phyloP scores from a whole-genome alignment of 2,329 filamentous ascomycete species.

The Amphichorda felina region DNA sequence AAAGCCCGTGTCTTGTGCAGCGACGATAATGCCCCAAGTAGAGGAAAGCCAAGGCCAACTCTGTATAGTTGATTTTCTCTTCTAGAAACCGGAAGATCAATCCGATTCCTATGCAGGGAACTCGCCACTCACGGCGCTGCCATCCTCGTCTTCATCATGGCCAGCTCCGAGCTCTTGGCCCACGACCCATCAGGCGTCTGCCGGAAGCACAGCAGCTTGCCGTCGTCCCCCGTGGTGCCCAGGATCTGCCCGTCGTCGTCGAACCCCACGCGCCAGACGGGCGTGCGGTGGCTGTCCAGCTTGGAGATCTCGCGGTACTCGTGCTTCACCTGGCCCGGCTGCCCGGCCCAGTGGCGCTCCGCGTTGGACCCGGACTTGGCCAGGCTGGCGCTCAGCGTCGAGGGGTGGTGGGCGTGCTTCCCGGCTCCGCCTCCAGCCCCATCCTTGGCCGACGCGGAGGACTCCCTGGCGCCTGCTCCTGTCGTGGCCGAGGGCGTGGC shows the following conservation, averaged over 20 bases:
- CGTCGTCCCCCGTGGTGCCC: constrained; percentile 67
- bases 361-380: constrained; percentile 33
- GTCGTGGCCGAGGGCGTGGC: too few species aligned
- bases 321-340: constrained; percentile 56
- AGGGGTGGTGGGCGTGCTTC: constrained; percentile 24
- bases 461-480: constrained; percentile 7
- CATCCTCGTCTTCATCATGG: constrained; percentile 45
- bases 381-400: constrained; percentile 39
- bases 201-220: constrained; percentile 49
- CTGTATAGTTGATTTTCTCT: too few species aligned
- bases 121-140: constrained; percentile 22
- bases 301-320: constrained; percentile 50
- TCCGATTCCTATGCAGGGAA: too few species aligned
- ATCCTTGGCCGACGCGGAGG: constrained; percentile 12
- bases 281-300: constrained; percentile 55
- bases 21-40: too few species aligned
- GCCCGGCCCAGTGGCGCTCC: constrained; percentile 40
- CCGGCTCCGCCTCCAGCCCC: constrained; percentile 5
- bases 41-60: background rate
- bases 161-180: constrained; percentile 48
- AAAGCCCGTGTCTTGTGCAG: too few species aligned
- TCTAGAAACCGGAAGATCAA: too few species aligned
- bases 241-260: constrained; percentile 60
- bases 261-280: constrained; percentile 67
- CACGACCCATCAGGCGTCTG: constrained; percentile 45